Evolutionary conservation across 2,329 filamentous ascomycete genomes (phyloP), one percentile per base, ranked within the genome.

Genomic region (Truncatella angustata): DNA sequence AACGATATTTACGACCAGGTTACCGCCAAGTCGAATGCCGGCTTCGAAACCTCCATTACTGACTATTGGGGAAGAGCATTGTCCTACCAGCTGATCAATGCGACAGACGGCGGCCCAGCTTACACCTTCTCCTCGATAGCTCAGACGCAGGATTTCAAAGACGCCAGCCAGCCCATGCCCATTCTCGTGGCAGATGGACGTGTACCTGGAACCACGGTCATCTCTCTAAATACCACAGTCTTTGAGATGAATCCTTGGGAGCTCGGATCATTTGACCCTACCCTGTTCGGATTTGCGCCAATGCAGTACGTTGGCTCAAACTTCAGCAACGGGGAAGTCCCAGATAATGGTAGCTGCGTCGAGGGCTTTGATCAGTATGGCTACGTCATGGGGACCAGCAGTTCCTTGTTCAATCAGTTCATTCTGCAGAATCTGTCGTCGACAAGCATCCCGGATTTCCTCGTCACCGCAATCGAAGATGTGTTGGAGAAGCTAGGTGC

Each of bases 301-400:
- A 71, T 87, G 4, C 72, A 84, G 55, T 92, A 86, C 57, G 68
- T 92, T 2, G 90, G 90, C 2, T 89, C 88, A 2, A 85, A 85
- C 58, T 91, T 93, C 66, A 79, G 75, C 35, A 75, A 72, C 5
- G 90, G 90, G 18, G 63, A 66, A 6, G 68, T 94, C 18, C 71
- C 80, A 0, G 65, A 73, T 10, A 67, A 76, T 51, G 78, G 80
- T 39, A 66, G 71, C 24, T 96, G 92, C 63, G 79, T 95, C 14
- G 76, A 80, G 6, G 92, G 92, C 1, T 91, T 91, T 57, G 92
- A 96, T 70, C 91, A 91, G 60, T 81, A 81, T 21, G 90, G 90
- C 5, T 96, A 82, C 64, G 75, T 96, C 23, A 91, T 96, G 83
- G 91, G 91, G 47, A 96, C 91, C 0, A 91, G 87, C 20, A 90